These are phyloP conservation scores for Cladorrhinum sp. DNA, from an alignment of 2,329 filamentous ascomycete species.

Conservation along the genomic window DNA sequence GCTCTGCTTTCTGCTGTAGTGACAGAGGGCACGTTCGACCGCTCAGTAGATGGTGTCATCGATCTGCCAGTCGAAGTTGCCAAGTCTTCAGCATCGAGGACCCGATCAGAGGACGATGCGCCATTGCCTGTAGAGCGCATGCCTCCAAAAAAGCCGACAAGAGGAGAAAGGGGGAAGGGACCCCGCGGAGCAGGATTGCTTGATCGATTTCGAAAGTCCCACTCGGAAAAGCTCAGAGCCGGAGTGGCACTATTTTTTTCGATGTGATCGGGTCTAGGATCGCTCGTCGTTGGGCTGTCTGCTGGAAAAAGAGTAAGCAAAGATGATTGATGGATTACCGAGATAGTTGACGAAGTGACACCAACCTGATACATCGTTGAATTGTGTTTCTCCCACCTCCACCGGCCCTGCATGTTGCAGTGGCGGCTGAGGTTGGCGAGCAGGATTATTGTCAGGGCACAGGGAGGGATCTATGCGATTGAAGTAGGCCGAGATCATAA, in stretches of 20 bases:
- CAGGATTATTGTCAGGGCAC: neutral
- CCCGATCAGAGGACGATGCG: neutral
- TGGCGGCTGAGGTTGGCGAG: neutral
- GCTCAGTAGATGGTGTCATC: neutral
- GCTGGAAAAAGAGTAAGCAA: neutral
- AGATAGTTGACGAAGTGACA: neutral
- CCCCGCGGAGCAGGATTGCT: neutral
- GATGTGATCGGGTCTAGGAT: neutral
- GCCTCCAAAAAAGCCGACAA: neutral
- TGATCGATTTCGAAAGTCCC: neutral
- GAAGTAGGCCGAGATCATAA: neutral
- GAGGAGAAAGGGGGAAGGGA: neutral
- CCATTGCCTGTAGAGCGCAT: neutral
- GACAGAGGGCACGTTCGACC: neutral
- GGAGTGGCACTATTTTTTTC: neutral
- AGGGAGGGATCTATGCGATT: neutral
- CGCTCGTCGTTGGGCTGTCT: neutral
- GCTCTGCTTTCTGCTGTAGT: neutral
- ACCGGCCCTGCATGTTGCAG: neutral
- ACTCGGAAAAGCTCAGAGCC: neutral
- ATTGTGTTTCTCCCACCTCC: neutral
- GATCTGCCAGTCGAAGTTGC: neutral
- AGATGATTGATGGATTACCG: neutral
- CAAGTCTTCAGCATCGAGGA: neutral
- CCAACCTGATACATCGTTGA: neutral